A percentile compares a stretch with the other conserved stretches of the same genome.
Conservation (phyloP, 495 filamentous ascomycete species). For the Aspergillus incahuasiensis region DNA sequence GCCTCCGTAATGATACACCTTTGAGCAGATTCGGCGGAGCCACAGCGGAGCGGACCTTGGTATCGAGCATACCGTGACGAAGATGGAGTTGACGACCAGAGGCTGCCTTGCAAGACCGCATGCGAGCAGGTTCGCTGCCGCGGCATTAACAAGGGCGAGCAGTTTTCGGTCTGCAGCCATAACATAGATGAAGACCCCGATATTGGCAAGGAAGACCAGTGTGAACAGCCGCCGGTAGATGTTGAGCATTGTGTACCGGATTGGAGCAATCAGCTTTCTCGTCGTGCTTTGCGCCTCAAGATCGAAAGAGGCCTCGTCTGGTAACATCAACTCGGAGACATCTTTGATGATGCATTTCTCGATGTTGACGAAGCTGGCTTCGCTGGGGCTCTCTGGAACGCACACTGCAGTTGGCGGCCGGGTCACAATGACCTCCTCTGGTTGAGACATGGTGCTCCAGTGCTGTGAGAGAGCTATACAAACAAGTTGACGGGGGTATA, state of each 20-base stretch:
- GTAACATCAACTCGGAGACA: slow-evolving; percentile 17
- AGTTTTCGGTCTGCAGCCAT: slow-evolving; percentile 32
- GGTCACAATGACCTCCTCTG: slow-evolving; percentile 22
- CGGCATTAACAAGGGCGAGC: slow-evolving; percentile 43
- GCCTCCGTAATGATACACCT: slow-evolving; percentile 74
- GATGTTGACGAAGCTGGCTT: slow-evolving; percentile 24
- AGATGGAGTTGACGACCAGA: slow-evolving; percentile 68
- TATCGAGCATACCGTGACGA: slow-evolving; percentile 53
- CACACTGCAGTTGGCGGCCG: slow-evolving; percentile 23
- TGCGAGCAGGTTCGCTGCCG: slow-evolving; percentile 47
- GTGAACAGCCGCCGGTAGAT: slow-evolving; percentile 52
- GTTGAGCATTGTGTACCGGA: slow-evolving; percentile 38
- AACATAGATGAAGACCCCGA: slow-evolving; percentile 45
- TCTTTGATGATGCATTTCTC: slow-evolving; percentile 21
- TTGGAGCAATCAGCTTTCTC: slow-evolving; percentile 26
- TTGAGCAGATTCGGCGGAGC: slow-evolving; percentile 61
- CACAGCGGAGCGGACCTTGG: slow-evolving; percentile 58
- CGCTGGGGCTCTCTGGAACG: slow-evolving; percentile 18
- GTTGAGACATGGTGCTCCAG: slow-evolving; percentile 27
- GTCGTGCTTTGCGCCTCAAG: slow-evolving; percentile 38
- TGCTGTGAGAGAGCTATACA: slow-evolving; percentile 10
- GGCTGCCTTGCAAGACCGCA: slow-evolving; percentile 68
- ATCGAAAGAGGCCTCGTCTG: slow-evolving; percentile 19
- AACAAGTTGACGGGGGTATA: not conserved
- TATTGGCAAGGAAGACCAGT: slow-evolving; percentile 48